A percentile compares a stretch with the other conserved stretches of the same genome.
Evolutionary conservation across 768 basidiomycete species (phyloP).

Genomic region (Lactifluus echinatus): DNA sequence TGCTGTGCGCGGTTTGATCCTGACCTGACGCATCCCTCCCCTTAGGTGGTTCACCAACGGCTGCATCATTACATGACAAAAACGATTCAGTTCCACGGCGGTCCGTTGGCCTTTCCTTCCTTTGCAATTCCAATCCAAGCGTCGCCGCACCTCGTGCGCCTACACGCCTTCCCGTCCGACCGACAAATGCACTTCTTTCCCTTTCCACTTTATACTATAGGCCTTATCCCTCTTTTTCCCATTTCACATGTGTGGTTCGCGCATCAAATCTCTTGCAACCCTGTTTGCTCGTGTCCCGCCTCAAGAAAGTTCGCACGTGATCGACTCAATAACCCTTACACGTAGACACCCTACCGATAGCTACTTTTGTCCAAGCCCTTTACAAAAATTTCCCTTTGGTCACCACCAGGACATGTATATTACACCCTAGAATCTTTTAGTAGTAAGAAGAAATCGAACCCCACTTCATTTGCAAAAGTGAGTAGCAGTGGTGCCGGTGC

Average conservation of each 20-base stretch:
- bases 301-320: background rate
- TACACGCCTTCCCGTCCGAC: background rate
- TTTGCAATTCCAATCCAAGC: background rate
- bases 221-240: background rate
- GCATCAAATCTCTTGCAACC: background rate
- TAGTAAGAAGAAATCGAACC: background rate
- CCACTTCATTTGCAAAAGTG: background rate
- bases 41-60: conserved; percentile 71
- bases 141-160: background rate
- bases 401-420: background rate
- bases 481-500: too few relatives aligned
- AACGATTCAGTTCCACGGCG: too few relatives aligned
- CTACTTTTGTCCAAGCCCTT: background rate
- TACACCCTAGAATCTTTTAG: background rate
- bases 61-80: conserved; percentile 45
- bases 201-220: too few relatives aligned
- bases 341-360: background rate
- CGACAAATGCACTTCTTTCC: background rate
- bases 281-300: background rate
- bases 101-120: background rate
- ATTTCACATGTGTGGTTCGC: background rate
- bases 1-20: background rate
- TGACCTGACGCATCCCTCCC: conserved; percentile 4
- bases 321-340: background rate
- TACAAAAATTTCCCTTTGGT: background rate